Evolutionary conservation across 169 alveolate genomes (phyloP), one percentile per base, ranked within the genome.

Genomic region (Theileria annulata): DNA sequence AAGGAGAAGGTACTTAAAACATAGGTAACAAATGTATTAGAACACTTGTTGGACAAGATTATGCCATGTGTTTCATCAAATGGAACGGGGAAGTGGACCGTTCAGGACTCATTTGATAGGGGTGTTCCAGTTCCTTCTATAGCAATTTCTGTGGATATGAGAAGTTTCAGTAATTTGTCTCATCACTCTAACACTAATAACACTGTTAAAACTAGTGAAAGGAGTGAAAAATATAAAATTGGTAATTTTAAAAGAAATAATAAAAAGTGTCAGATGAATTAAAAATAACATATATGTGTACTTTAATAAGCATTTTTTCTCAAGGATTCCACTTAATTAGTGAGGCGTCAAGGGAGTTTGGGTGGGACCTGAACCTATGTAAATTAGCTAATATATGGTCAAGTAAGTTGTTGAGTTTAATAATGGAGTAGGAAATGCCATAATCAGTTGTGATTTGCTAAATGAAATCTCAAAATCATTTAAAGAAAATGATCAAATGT

Each of bases 1-100:
- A 88, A 47, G 79, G 71, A 3, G 79, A 79, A 31, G 91, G 92
- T 12, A 60, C 25, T 9, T 56, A 56, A 56, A 23, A 4, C 64
- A 21, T 4, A 21, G 6, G 10, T 56, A 21, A 19, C 6, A 9
- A 56, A 3, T 56, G 64, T 56, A 25, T 60, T n/a, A 60, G 69
- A 27, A n/a, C 83, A 93, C 67, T 76, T 93, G 37, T 69, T 93
- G 27, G 96, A 93, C 80, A 58, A 82, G 54, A 90, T 93, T 13
- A 56, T 87, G 33, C 95, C 87, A 35, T 63, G 83, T 27, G 93
- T 93, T 3, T 94, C 94, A 9, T 91, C 93, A 42, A 93, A 93
- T 78, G 96, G 96, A 37, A 93, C 96, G 25, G 96, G 96, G 21
- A 87, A 81, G 76, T 92, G 95, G 95, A 92, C 95, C 9, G 93